Evolutionary conservation across 2,329 filamentous ascomycete species (phyloP).

Genomic region (Fusarium anthophilum): DNA sequence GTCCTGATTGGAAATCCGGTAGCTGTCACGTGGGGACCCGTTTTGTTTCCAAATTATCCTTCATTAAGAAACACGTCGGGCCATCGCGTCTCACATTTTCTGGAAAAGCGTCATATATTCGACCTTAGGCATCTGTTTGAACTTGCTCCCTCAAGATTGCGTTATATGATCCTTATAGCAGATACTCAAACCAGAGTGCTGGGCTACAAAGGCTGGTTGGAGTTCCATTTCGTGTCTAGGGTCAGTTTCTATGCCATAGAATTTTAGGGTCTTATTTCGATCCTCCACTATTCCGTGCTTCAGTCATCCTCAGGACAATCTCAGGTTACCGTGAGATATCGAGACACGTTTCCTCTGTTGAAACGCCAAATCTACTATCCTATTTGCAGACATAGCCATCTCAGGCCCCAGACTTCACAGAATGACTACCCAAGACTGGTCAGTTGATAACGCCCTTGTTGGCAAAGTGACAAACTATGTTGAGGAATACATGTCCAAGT

Average conservation of each 20-base stretch:
- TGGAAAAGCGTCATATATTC: not conserved
- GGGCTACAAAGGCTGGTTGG: constrained; percentile 5
- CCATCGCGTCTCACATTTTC: not conserved
- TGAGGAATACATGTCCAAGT: constrained; percentile 75
- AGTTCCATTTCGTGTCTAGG: constrained; percentile 7
- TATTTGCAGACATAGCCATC: not conserved
- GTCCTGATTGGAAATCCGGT: not conserved
- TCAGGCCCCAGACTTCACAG: not conserved
- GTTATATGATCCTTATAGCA: not conserved
- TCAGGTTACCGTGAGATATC: not conserved
- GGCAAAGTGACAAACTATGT: constrained; percentile 71
- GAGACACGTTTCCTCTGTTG: not conserved
- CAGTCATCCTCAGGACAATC: not conserved
- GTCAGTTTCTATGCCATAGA: constrained; percentile 4
- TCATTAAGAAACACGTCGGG: constrained; percentile 1
- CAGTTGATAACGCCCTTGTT: constrained; percentile 56
- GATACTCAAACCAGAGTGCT: not conserved
- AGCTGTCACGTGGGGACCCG: constrained; percentile 34
- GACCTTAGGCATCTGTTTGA: not conserved
- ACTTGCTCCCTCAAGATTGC: not conserved
- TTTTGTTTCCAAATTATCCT: not conserved
- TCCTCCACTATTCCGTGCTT: not conserved
- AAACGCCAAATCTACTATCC: not conserved
- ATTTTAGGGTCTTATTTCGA: constrained; percentile 11
- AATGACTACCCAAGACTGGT: constrained; percentile 39